phyloP scores from a whole-genome alignment of 352 stramenopile species.

The Pythium volutum region DNA sequence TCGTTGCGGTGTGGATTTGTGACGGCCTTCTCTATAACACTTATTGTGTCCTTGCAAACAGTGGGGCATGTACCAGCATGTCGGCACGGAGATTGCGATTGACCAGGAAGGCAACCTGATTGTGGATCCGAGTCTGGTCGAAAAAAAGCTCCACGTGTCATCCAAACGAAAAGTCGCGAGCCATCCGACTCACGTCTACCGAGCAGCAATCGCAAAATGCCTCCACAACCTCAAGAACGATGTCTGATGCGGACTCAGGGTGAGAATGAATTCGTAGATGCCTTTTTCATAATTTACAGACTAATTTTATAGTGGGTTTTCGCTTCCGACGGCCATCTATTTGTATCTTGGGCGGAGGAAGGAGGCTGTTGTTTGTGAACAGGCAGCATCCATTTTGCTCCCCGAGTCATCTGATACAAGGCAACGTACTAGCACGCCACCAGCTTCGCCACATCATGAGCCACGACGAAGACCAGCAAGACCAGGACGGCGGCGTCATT shows the following conservation, averaged over 20 bases:
- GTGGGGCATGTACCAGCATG: constrained; percentile 47
- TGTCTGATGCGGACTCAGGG: not conserved
- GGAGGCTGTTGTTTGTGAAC: not conserved
- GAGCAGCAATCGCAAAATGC: constrained; percentile 31
- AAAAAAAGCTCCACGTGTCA: constrained; percentile 41
- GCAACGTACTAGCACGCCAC: not conserved
- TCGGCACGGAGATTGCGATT: constrained; percentile 39
- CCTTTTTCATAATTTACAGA: not conserved
- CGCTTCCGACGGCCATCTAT: not conserved
- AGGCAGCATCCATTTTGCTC: not conserved
- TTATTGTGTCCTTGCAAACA: constrained; percentile 6
- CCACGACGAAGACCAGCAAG: constrained; percentile 20
- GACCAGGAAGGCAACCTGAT: constrained; percentile 45
- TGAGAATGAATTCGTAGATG: not conserved
- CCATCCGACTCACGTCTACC: constrained; percentile 35
- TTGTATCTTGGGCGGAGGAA: not conserved
- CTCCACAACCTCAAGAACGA: constrained; percentile 31
- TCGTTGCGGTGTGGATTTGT: not conserved
- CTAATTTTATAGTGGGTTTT: not conserved
- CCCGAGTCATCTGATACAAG: not conserved
- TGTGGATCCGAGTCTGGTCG: constrained; percentile 48
- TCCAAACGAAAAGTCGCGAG: constrained; percentile 34
- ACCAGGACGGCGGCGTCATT: constrained; percentile 25
- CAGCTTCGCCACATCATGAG: constrained; percentile 1
- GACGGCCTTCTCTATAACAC: not conserved